Evolutionary conservation across 2,329 filamentous ascomycete species (phyloP).

Genomic region (Alternaria longipes): DNA sequence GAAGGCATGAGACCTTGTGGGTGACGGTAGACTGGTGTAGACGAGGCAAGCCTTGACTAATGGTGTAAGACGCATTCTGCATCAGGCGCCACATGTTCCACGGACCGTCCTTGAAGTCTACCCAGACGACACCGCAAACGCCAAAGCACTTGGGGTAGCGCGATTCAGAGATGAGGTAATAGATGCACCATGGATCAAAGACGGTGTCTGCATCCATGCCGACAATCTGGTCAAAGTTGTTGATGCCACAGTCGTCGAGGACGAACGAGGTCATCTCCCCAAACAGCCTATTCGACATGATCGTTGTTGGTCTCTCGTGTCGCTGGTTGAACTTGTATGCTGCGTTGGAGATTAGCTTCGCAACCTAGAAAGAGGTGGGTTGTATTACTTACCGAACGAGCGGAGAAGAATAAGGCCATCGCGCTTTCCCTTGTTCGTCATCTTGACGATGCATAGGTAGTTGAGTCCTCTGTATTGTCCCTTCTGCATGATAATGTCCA

Average conservation of each 20-base stretch:
- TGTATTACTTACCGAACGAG: slow-evolving; percentile 47
- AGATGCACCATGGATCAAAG: slow-evolving; percentile 58
- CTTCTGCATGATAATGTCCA: slow-evolving; percentile 45
- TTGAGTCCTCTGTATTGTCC: slow-evolving; percentile 59
- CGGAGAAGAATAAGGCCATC: slow-evolving; percentile 62
- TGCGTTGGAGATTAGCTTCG: not conserved
- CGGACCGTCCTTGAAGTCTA: slow-evolving; percentile 56
- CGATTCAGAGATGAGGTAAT: slow-evolving; percentile 23
- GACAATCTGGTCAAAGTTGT: slow-evolving; percentile 20
- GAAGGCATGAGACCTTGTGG: slow-evolving; percentile 61
- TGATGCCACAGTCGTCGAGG: slow-evolving; percentile 12
- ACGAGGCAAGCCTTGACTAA: slow-evolving; percentile 49
- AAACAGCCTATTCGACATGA: slow-evolving; percentile 21
- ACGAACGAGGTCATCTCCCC: slow-evolving; percentile 19
- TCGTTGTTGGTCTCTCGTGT: slow-evolving; percentile 36
- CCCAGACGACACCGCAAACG: slow-evolving; percentile 60
- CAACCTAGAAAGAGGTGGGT: too few relatives aligned
- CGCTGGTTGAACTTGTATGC: slow-evolving; percentile 60
- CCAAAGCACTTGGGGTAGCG: slow-evolving; percentile 48
- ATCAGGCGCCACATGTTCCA: slow-evolving; percentile 56
- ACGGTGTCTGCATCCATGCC: slow-evolving; percentile 53
- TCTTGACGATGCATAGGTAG: slow-evolving; percentile 60
- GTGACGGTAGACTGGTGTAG: slow-evolving; percentile 62
- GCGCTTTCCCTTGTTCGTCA: slow-evolving; percentile 61
- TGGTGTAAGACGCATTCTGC: slow-evolving; percentile 58